A percentile compares a stretch with the other conserved stretches of the same genome.
Conservation (phyloP, 176 grass and related monocot genomes). For the Oryza longistaminata region DNA sequence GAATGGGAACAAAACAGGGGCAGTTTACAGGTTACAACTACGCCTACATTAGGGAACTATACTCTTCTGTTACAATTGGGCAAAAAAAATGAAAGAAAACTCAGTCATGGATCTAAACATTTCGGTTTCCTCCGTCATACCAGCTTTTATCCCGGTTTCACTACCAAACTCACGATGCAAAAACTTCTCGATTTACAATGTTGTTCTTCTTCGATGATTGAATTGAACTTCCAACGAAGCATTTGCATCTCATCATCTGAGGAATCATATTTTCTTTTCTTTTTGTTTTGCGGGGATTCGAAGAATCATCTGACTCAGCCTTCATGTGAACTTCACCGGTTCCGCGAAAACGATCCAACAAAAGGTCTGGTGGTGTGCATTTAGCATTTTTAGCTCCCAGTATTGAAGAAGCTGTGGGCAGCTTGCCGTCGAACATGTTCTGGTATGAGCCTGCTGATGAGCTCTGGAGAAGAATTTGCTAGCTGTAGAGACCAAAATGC, state of each 20-base stretch:
- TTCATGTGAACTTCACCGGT: background rate
- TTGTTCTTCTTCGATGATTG: background rate
- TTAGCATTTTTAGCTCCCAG: background rate
- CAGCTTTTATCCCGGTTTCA: background rate
- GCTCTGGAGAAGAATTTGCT: constrained; percentile 50
- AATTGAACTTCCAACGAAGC: background rate
- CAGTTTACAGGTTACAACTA: constrained; percentile 12
- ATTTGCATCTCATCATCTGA: background rate
- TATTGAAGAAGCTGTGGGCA: constrained; percentile 44
- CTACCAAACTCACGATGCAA: background rate
- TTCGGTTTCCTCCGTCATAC: background rate
- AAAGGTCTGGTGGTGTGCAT: background rate
- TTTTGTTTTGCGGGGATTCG: background rate
- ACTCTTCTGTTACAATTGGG: background rate
- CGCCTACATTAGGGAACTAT: background rate
- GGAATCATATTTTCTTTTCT: background rate
- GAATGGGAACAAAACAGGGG: constrained; percentile 10
- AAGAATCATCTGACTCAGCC: background rate
- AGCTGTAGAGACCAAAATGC: constrained; percentile 43
- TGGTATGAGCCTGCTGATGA: constrained; percentile 56
- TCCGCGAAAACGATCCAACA: background rate
- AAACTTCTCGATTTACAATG: background rate
- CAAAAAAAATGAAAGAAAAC: background rate
- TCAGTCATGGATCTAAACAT: background rate
- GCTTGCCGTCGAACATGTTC: constrained; percentile 61